Conservation (phyloP, 768 basidiomycete species). For the Phaffia tasmanica region DNA sequence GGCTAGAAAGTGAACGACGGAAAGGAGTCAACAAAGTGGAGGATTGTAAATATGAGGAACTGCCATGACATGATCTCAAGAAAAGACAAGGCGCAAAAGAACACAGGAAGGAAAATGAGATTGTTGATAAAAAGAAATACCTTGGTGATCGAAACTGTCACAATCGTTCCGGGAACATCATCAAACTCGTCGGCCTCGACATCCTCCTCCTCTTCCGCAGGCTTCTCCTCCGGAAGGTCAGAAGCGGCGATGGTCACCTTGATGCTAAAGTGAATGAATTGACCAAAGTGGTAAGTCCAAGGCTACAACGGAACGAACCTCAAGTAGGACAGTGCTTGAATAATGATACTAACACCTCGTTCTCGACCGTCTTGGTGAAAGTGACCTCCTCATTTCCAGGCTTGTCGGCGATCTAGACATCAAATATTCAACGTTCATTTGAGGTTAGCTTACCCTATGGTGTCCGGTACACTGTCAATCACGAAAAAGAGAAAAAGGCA, state of each 20-base stretch:
- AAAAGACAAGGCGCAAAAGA: conserved; percentile 52
- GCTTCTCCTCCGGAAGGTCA: conserved; percentile 50
- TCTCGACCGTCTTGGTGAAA: conserved; percentile 73
- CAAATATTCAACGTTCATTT: no score
- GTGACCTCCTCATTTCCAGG: conserved; percentile 68
- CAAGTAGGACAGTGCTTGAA: neutral
- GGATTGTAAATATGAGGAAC: conserved; percentile 36
- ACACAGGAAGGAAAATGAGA: conserved; percentile 64
- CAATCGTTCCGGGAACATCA: conserved; percentile 28
- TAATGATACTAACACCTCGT: conserved; percentile 58
- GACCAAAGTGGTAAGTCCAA: neutral
- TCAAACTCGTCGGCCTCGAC: conserved; percentile 34
- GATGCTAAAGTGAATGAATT: conserved; percentile 46
- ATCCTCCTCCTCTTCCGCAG: conserved; percentile 29
- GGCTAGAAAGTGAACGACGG: conserved; percentile 9
- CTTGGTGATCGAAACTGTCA: neutral
- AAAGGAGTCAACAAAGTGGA: neutral
- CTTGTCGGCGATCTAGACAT: conserved; percentile 54
- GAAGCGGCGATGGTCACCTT: conserved; percentile 86
- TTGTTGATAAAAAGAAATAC: neutral
- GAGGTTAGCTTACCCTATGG: neutral
- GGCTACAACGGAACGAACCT: neutral
- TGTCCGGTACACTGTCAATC: neutral
- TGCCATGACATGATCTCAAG: conserved; percentile 48
- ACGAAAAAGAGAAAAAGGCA: neutral